phyloP scores from a whole-genome alignment of 371 early-diverging fungal species.

The Batkoa obscura region DNA sequence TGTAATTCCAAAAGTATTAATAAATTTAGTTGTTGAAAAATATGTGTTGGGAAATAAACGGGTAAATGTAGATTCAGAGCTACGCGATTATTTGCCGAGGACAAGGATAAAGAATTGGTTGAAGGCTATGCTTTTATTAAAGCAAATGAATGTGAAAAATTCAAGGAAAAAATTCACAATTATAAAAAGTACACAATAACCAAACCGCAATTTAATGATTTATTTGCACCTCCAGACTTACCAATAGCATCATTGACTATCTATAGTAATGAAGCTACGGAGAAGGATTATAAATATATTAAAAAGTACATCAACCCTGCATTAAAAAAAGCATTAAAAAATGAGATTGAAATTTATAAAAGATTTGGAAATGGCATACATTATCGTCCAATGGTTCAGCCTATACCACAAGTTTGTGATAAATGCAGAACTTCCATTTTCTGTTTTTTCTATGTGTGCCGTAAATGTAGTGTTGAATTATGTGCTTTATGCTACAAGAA shows the following conservation, averaged over 20 bases:
- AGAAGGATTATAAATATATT: background rate
- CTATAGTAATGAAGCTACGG: background rate
- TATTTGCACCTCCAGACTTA: background rate
- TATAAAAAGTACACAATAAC: background rate
- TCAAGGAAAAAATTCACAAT: background rate
- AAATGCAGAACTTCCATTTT: conserved; percentile 22
- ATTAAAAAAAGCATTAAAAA: background rate
- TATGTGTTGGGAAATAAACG: background rate
- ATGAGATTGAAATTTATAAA: background rate
- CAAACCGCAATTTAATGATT: background rate
- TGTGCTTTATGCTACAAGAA: conserved; percentile 28
- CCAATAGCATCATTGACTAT: background rate
- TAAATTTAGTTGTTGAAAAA: background rate
- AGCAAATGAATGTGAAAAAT: background rate
- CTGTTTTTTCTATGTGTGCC: conserved; percentile 27
- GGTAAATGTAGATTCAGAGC: background rate
- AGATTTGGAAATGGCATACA: background rate
- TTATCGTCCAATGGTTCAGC: background rate
- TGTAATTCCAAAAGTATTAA: too few species aligned
- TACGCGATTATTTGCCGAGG: background rate
- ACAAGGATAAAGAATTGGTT: background rate
- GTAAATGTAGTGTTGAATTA: conserved; percentile 24
- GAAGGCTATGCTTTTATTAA: background rate
- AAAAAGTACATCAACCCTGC: background rate
- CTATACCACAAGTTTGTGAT: conserved; percentile 25